Evolutionary conservation across 441 rosid species (phyloP).

Genomic region (Geranium incanum): DNA sequence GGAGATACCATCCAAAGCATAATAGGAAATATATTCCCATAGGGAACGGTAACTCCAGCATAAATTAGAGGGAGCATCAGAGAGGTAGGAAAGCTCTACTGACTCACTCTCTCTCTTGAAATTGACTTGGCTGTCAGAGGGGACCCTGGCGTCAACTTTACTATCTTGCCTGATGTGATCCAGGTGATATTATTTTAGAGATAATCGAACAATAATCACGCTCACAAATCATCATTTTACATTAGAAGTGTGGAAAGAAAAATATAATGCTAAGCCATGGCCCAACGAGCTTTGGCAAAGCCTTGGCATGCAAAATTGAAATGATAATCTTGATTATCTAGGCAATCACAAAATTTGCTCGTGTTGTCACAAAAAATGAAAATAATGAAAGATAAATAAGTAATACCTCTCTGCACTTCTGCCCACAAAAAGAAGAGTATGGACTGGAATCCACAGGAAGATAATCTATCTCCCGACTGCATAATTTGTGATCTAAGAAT

Average conservation of each 20-base stretch:
- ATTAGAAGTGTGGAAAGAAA: neutral
- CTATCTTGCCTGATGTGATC: too few species aligned
- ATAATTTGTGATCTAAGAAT: constrained; percentile 65
- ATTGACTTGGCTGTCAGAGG: neutral
- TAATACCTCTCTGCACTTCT: constrained; percentile 66
- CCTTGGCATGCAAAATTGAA: neutral
- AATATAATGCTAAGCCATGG: neutral
- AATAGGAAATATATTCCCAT: too few species aligned
- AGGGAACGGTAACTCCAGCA: neutral
- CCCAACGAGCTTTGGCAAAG: too few species aligned
- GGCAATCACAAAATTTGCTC: neutral
- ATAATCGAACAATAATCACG: neutral
- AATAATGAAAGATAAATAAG: constrained; percentile 11
- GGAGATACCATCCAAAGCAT: too few species aligned
- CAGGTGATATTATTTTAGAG: too few species aligned
- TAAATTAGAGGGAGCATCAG: neutral
- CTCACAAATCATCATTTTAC: neutral
- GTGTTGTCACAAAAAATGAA: neutral
- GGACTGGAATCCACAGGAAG: constrained; percentile 36
- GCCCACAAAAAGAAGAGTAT: constrained; percentile 53
- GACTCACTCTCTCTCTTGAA: neutral
- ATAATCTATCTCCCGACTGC: constrained; percentile 42
- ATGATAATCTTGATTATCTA: neutral
- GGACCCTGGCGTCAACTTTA: neutral
- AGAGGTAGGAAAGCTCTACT: neutral